Evolutionary conservation across 768 basidiomycete genomes (phyloP), one percentile per base, ranked within the genome.

Genomic region (Termitomyces sp.): DNA sequence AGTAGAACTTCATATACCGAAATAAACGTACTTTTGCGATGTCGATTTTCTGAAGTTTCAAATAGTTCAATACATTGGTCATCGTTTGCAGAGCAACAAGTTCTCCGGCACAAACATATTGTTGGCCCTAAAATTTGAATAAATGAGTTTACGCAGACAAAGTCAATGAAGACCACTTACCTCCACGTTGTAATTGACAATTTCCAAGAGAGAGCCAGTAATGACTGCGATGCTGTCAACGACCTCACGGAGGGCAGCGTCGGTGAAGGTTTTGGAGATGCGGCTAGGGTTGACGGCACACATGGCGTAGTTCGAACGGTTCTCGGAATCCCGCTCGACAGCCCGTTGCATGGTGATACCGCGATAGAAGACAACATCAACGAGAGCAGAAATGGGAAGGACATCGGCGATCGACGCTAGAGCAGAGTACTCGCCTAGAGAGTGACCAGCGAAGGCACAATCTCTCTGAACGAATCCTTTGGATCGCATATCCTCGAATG

Each of bases 341-440:
- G 97, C 97, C 24, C 97, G 94, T 71, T 98, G 97, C 97, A 98
- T 99, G 39, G 97, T 99, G 71, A 99, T 96, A 68, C 97, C 97
- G 73, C 97, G 94, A 76, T 98, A 99, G 84, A 99, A 99, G 32
- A 99, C 96, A 69, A 99, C 93, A 67, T 99, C 97, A 69, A 96
- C 94, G 52, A 98, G 87, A 2, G 94, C 87, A 20, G 96, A 94
- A 67, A 98, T 94, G 51, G 94, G 92, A 39, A 98, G 86, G 57
- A 98, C 93, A 73, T 96, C 96, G 28, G 96, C 96, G 67, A 99
- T 97, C 9, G 96, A 96, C 1, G 97, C 97, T 4, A 99, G 84
- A 2, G 97, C 96, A 45, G 97, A 98, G 74, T 98, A 99, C 76
- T 99, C 97, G 68, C 97, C 97, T 28, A 99, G 84, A 7, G 96